Evolutionary conservation across 768 basidiomycete genomes (phyloP), one percentile per base, ranked within the genome.

Genomic region (Boletellus ananas): DNA sequence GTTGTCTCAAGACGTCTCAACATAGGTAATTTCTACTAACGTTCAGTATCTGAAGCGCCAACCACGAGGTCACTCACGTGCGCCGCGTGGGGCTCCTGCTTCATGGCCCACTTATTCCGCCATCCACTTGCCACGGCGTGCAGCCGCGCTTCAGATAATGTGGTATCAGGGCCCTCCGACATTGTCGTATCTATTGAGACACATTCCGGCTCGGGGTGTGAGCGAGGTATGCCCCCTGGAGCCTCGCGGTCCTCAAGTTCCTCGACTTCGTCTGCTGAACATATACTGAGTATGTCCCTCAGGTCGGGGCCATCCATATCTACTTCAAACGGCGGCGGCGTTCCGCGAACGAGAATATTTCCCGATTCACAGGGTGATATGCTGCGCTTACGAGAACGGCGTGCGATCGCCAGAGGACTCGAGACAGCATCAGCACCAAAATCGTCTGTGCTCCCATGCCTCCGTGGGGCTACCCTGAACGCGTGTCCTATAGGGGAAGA

Each of bases 401-500:
- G 54, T 45, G 56, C 68, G 27, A 43, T 58, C 34, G 55, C 64
- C 9, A 60, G 52, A 55, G 65, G 70, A 34, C 67, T 72, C 21
- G 64, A 68, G 23, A 70, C 52, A 31, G 72, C 59, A 54, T 84
- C 84, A 34, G 72, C 76, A 37, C 72, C 79, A 53, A 80, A 80
- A 50, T 80, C 78, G 21, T 71, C 69, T 38, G 44, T 39, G 21
- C 17, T 50, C 9, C n/a, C 49, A 34, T 50, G 50, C 25, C 34
- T 27, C 25, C 33, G 46, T 44, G 56, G 47, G 35, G 58, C 45
- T 49, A 36, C 47, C 25, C 54, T 52, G 39, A 58, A 56, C 51
- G 67, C 52, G n/a, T 63, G 70, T 29, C 71, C 72, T 35, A 72
- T 52, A 20, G 87, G 87, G 11, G 87, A 89, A 41, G 85, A 87